Evolutionary conservation across 2,329 filamentous ascomycete species (phyloP).

Genomic region (Talaromyces rugulosus): DNA sequence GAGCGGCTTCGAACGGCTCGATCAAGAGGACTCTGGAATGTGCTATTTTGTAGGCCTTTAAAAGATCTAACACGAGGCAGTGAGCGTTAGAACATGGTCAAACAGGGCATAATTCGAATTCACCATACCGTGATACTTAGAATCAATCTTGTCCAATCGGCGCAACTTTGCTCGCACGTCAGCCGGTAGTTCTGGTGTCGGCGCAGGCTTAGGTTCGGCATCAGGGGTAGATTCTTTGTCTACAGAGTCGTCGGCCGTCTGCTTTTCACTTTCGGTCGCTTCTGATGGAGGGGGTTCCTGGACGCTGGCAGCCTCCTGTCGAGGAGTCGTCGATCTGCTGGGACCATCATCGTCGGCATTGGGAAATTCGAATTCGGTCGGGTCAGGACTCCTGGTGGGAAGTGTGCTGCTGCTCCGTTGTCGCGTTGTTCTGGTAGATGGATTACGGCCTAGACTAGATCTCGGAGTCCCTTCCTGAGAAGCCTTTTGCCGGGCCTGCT

Average conservation of each 20-base stretch:
- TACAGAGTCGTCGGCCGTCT: constrained; percentile 18
- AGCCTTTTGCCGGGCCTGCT: constrained; percentile 73
- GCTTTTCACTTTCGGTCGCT: constrained; percentile 18
- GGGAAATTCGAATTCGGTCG: constrained; percentile 82
- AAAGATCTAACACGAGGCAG: constrained; percentile 60
- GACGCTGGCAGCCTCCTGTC: constrained; percentile 39
- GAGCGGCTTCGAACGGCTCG: constrained; percentile 85
- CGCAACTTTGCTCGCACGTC: constrained; percentile 73
- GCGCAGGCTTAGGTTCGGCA: constrained; percentile 18
- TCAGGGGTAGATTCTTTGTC: constrained; percentile 20
- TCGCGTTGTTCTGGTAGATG: constrained; percentile 25
- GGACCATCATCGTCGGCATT: constrained; percentile 72
- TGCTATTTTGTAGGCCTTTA: constrained; percentile 87
- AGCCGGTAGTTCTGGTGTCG: constrained; percentile 58
- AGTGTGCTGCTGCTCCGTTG: constrained; percentile 33
- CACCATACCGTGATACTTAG: constrained; percentile 73
- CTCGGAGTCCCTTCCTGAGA: constrained; percentile 41
- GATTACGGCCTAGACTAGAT: constrained; percentile 40
- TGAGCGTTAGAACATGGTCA: background rate
- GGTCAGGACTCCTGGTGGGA: constrained; percentile 65
- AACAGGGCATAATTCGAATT: background rate
- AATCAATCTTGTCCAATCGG: constrained; percentile 85
- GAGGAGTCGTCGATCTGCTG: constrained; percentile 59
- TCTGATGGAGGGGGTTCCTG: constrained; percentile 20
- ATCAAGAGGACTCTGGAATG: constrained; percentile 82